A percentile compares a stretch with the other conserved stretches of the same genome.
These are phyloP conservation scores for Xylaria sp. DNA, from an alignment of 2,329 filamentous ascomycete genomes.

Conservation along the genomic window DNA sequence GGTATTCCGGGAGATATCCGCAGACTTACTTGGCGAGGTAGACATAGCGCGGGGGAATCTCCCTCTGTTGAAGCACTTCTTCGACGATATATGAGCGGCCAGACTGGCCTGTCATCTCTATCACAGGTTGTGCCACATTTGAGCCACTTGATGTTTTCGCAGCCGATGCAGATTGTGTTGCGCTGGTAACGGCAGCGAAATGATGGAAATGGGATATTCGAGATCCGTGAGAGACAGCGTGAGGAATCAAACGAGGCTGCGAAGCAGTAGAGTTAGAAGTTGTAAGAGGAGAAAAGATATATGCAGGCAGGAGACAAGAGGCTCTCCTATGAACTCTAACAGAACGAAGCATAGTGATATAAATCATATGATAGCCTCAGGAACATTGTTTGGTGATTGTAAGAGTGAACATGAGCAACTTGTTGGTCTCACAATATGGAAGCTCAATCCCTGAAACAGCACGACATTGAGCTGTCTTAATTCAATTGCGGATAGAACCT, in stretches of 20 bases:
- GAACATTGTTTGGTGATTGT: conserved; percentile 12
- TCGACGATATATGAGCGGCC: conserved; percentile 23
- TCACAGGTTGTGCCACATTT: conserved; percentile 15
- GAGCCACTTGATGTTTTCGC: conserved; percentile 6
- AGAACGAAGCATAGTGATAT: conserved; percentile 26
- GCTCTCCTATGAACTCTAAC: conserved; percentile 13
- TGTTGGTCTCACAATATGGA: conserved; percentile 15
- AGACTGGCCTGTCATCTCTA: conserved; percentile 25
- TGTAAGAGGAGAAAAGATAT: conserved; percentile 18
- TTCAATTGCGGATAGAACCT: too few species aligned
- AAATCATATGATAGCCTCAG: conserved; percentile 14
- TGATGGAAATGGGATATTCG: conserved; percentile 21
- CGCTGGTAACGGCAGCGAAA: conserved; percentile 11
- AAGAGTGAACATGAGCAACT: conserved; percentile 10
- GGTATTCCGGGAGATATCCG: conserved; percentile 6
- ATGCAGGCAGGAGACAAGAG: conserved; percentile 12
- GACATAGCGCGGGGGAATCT: conserved; percentile 16
- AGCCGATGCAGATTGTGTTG: conserved; percentile 9
- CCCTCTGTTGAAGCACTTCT: conserved; percentile 24
- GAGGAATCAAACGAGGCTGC: conserved; percentile 9
- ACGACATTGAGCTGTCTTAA: background rate
- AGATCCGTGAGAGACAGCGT: conserved; percentile 16
- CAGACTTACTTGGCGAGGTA: conserved; percentile 23
- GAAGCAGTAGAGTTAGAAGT: conserved; percentile 15
- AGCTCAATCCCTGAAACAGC: conserved; percentile 1